These are phyloP conservation scores for Pleurotus ostreatus DNA, from an alignment of 768 basidiomycete species.

Conservation along the genomic window DNA sequence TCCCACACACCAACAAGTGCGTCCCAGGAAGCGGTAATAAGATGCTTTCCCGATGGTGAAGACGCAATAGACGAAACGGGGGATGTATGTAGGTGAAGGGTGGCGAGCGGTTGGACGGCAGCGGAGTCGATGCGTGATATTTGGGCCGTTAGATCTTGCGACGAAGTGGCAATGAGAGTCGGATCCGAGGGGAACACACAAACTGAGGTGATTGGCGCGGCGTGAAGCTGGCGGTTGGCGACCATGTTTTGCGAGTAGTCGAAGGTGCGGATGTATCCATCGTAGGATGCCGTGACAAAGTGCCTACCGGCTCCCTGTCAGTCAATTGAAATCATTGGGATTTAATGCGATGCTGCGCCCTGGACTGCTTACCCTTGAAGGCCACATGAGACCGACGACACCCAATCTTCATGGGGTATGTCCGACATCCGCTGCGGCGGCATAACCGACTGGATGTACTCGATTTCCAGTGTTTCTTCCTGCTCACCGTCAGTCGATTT, in stretches of 20 bases:
- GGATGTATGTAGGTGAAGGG: conserved; percentile 79
- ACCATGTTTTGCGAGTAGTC: conserved; percentile 61
- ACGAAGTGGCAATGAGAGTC: conserved; percentile 58
- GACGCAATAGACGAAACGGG: conserved; percentile 71
- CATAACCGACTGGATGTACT: conserved; percentile 87
- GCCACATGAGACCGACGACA: conserved; percentile 71
- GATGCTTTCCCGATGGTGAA: conserved; percentile 48
- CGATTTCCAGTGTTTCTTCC: conserved; percentile 90
- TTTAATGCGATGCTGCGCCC: neutral
- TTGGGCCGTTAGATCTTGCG: conserved; percentile 75
- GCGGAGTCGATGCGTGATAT: conserved; percentile 34
- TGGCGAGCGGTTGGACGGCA: conserved; percentile 45
- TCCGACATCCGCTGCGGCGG: conserved; percentile 80
- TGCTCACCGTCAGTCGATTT: conserved; percentile 21
- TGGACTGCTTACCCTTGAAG: conserved; percentile 41
- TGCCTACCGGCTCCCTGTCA: conserved; percentile 35
- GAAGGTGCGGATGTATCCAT: conserved; percentile 71
- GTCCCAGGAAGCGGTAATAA: conserved; percentile 90
- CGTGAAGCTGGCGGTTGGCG: conserved; percentile 47
- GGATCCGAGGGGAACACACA: conserved; percentile 45
- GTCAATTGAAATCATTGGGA: conserved; percentile 9
- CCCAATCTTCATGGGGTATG: conserved; percentile 91
- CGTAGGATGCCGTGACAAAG: conserved; percentile 79
- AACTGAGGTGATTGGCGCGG: conserved; percentile 65
- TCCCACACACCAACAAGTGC: conserved; percentile 81